A percentile compares a stretch with the other conserved stretches of the same genome.
Evolutionary conservation across 179 eudicot species (phyloP).

Genomic region (Patellifolia procumbens): DNA sequence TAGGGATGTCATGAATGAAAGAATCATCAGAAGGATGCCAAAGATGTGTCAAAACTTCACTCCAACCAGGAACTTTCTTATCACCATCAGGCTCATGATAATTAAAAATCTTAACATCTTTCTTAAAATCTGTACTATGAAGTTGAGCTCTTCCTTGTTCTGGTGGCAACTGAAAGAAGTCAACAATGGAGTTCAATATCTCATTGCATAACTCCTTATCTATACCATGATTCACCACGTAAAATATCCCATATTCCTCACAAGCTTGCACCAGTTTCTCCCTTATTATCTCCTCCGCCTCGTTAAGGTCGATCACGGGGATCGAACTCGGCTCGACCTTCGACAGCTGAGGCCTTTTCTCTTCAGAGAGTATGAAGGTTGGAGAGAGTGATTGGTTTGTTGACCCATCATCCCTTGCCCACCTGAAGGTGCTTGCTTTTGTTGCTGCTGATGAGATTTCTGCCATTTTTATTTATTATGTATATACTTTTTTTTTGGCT

Average conservation of each 20-base stretch:
- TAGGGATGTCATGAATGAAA: constrained; percentile 6
- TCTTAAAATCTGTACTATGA: background rate
- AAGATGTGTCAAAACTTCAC: constrained; percentile 15
- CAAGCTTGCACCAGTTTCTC: background rate
- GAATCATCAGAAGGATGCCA: constrained; percentile 13
- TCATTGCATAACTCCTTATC: background rate
- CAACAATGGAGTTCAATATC: background rate
- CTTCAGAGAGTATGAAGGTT: constrained; percentile 17
- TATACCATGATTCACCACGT: constrained; percentile 12
- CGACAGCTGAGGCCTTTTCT: background rate
- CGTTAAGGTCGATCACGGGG: constrained; percentile 13
- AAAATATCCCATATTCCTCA: constrained; percentile 11
- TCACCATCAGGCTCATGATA: constrained; percentile 8
- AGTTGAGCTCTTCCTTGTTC: constrained; percentile 12
- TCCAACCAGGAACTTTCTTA: constrained; percentile 11
- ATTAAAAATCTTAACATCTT: background rate
- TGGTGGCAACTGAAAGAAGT: constrained; percentile 5
- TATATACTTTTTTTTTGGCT: too few species aligned
- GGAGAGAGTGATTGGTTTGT: background rate
- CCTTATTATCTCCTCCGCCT: background rate
- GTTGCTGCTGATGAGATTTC: background rate
- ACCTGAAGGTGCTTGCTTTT: background rate
- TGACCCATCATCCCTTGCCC: constrained; percentile 15
- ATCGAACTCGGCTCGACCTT: background rate
- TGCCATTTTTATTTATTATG: background rate